Base-by-base conservation (phyloP, 176 grass and related monocot genomes). In the Musa schizocarpa region DNA sequence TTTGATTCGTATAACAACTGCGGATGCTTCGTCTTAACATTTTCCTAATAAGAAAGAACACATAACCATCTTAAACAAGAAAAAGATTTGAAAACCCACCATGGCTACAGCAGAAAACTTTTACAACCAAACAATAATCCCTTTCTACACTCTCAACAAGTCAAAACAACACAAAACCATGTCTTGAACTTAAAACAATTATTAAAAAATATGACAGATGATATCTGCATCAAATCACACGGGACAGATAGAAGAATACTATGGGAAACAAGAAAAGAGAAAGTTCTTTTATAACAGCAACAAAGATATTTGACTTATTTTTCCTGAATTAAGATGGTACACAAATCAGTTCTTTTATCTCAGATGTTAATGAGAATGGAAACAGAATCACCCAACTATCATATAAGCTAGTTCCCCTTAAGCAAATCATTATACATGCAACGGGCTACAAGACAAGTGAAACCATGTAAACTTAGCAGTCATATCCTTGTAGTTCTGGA, bases 11-110 rank as follows among this genome's bases (percentile, higher is more conserved):
- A 96, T 12, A 96, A 23, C 75, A 96, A 87, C 78, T 91, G 92
- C 57, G 92, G 92, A 86, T 96, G 92, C 72, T 96, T 96, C 78
- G 88, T 96, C 81, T 96, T 96, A 77, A 86, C 86, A 84, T 63
- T 96, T 88, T 96, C 92, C 92, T 96, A 54, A 6, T 72, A 63
- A 87, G 52, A 83, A 19, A 53, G 19, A 66, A 13, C 85, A 22
- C 19, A 51, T 53, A 54, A 82, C 5, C 79, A 24, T 79, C 63
- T 24, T 65, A 65, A 25, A 22, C 21, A 65, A 65, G 25, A 77
- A 61, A 26, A 52, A 22, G 22, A 63, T 76, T 27, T 81, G 24
- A 86, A 56, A 77, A 50, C 48, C 27, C 23, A 71, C 55, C 52
- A 51, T 80, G 82, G 61, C 4, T 23, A 69, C 68, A 52, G 13